phyloP scores from a whole-genome alignment of 1,284 basidiomycete genomes.

The Moniliophthora roreri region DNA sequence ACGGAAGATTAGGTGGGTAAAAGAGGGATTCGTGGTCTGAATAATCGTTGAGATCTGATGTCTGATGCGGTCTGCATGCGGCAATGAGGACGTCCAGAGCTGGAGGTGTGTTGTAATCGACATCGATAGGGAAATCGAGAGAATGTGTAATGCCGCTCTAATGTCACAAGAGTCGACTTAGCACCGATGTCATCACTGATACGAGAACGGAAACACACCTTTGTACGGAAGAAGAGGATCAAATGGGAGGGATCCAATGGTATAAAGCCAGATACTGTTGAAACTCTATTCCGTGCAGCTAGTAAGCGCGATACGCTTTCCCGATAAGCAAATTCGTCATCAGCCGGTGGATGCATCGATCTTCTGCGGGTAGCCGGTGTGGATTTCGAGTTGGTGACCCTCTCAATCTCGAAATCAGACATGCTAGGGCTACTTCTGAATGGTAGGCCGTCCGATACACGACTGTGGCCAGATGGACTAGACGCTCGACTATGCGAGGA shows the following conservation, averaged over 20 bases:
- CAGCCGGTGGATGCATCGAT: constrained; percentile 28
- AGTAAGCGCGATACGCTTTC: constrained; percentile 58
- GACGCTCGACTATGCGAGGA: constrained; percentile 10
- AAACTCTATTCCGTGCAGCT: constrained; percentile 58
- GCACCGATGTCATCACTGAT: constrained; percentile 3
- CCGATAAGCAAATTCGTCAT: constrained; percentile 54
- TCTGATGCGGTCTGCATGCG: constrained; percentile 66
- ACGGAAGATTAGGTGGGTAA: constrained; percentile 68
- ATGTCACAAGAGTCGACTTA: constrained; percentile 1
- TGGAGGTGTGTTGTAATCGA: constrained; percentile 71
- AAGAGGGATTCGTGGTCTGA: constrained; percentile 65
- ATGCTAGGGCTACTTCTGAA: constrained; percentile 34
- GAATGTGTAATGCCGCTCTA: constrained; percentile 79
- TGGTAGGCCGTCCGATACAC: constrained; percentile 21
- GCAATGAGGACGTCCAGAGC: constrained; percentile 78
- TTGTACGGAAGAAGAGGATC: constrained; percentile 75
- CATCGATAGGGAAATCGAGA: constrained; percentile 77
- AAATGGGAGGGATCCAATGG: constrained; percentile 67
- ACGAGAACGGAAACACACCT: constrained; percentile 42
- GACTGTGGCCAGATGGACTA: constrained; percentile 14
- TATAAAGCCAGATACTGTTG: constrained; percentile 67
- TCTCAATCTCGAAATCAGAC: constrained; percentile 62
- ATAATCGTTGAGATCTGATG: constrained; percentile 53
- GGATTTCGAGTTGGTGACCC: constrained; percentile 37
- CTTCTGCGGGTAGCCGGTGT: constrained; percentile 24